Percentiles rank a stretch among this genome's conserved stretches.
Conservation (phyloP, 495 filamentous ascomycete genomes). For the Daldinia vernicosa region DNA sequence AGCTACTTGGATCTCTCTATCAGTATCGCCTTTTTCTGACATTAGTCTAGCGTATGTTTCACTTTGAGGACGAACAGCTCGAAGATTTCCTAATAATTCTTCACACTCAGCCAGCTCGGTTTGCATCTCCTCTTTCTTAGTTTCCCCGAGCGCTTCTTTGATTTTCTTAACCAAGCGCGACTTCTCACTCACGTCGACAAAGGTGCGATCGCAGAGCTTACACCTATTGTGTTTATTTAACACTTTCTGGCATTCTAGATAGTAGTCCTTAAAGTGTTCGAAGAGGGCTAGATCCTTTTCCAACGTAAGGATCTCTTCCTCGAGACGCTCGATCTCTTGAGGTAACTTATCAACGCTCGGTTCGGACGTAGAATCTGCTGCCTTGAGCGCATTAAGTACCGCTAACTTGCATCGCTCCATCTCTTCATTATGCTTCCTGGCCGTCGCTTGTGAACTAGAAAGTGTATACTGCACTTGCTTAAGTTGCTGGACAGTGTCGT, state of each 20-base stretch:
- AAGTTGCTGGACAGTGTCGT: conserved; percentile 73
- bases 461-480: conserved; percentile 82
- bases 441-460: conserved; percentile 65
- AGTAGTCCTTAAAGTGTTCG: conserved; percentile 70
- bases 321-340: conserved; percentile 54
- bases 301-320: conserved; percentile 67
- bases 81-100: conserved; percentile 64
- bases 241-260: conserved; percentile 64
- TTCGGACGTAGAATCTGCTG: conserved; percentile 44
- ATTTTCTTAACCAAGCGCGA: conserved; percentile 69
- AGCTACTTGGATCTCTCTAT: conserved; percentile 66
- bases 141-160: conserved; percentile 65
- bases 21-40: conserved; percentile 73
- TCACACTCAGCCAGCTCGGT: conserved; percentile 62
- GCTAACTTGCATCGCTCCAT: conserved; percentile 63
- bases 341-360: conserved; percentile 53
- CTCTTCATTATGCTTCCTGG: conserved; percentile 71
- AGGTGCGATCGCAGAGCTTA: conserved; percentile 71
- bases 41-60: conserved; percentile 76
- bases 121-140: conserved; percentile 61
- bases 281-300: conserved; percentile 71
- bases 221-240: conserved; percentile 72
- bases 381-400: conserved; percentile 55
- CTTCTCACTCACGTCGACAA: conserved; percentile 64
- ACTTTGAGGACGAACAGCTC: conserved; percentile 69